These are phyloP conservation scores for Erythrophleum ivorense DNA, from an alignment of 331 rosid genomes.

Conservation along the genomic window DNA sequence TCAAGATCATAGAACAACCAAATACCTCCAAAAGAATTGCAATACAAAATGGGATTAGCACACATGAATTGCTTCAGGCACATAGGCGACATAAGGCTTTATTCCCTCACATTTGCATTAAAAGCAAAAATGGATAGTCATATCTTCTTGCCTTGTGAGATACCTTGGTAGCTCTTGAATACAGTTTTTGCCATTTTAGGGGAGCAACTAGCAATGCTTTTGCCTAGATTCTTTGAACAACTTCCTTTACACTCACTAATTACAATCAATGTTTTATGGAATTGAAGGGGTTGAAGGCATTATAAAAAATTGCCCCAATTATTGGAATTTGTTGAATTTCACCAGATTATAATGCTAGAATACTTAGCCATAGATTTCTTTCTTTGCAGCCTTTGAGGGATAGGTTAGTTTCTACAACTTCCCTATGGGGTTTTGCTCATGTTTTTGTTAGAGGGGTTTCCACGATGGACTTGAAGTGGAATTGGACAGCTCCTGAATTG, in stretches of 20 bases:
- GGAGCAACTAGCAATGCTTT: background rate
- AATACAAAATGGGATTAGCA: background rate
- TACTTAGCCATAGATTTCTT: background rate
- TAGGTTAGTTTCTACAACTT: background rate
- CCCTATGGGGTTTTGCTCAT: background rate
- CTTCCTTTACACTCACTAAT: background rate
- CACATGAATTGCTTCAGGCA: background rate
- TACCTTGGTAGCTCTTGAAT: background rate
- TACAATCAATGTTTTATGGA: background rate
- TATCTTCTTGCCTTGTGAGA: background rate
- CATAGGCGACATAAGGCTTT: background rate
- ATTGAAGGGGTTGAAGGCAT: background rate
- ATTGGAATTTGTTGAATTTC: background rate
- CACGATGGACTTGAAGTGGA: background rate
- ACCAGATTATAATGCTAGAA: background rate
- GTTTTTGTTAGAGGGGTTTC: background rate
- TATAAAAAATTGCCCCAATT: background rate
- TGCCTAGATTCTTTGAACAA: background rate
- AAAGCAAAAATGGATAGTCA: background rate
- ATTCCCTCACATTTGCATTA: constrained; percentile 5
- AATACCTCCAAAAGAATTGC: constrained; percentile 1
- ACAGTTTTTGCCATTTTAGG: background rate
- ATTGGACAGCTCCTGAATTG: background rate
- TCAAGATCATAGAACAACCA: too few relatives aligned
- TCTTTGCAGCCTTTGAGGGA: background rate